Evolutionary conservation across 768 basidiomycete species (phyloP).

Genomic region (Suillus plorans): DNA sequence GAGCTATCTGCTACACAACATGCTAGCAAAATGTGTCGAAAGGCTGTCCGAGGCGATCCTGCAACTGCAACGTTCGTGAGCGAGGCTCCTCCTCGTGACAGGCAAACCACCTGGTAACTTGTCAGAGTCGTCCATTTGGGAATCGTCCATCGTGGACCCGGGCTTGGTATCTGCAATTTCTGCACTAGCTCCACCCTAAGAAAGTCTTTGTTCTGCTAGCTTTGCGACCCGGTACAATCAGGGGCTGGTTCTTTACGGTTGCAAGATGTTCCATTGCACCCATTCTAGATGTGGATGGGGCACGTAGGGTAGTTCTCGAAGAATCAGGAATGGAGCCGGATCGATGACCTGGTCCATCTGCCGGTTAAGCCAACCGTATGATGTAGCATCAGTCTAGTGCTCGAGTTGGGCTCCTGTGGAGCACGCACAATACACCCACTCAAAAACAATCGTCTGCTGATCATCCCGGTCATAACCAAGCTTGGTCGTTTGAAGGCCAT

Average conservation of each 20-base stretch:
- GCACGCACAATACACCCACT: background rate
- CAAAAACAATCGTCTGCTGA: too few relatives aligned
- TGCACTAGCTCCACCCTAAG: background rate
- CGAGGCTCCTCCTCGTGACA: too few relatives aligned
- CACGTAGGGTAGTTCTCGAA: background rate
- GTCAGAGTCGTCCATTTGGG: too few relatives aligned
- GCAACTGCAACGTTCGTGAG: too few relatives aligned
- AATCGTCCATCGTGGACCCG: too few relatives aligned
- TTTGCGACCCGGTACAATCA: background rate
- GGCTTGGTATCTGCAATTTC: background rate
- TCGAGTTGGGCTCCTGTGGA: background rate
- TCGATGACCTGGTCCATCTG: background rate
- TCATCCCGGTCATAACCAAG: too few relatives aligned
- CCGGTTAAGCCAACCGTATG: background rate
- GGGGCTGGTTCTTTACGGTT: background rate
- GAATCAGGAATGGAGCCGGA: background rate
- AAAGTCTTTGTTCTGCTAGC: background rate
- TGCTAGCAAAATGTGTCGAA: too few relatives aligned
- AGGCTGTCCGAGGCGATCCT: too few relatives aligned
- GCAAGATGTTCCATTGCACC: slow-evolving; percentile 1
- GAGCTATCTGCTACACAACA: too few relatives aligned
- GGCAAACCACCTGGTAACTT: too few relatives aligned
- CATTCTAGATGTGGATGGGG: background rate
- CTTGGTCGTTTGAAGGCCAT: background rate
- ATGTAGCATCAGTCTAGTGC: background rate